These are phyloP conservation scores for Lasiodiplodia sp. DNA, from an alignment of 2,329 filamentous ascomycete species.

Conservation along the genomic window DNA sequence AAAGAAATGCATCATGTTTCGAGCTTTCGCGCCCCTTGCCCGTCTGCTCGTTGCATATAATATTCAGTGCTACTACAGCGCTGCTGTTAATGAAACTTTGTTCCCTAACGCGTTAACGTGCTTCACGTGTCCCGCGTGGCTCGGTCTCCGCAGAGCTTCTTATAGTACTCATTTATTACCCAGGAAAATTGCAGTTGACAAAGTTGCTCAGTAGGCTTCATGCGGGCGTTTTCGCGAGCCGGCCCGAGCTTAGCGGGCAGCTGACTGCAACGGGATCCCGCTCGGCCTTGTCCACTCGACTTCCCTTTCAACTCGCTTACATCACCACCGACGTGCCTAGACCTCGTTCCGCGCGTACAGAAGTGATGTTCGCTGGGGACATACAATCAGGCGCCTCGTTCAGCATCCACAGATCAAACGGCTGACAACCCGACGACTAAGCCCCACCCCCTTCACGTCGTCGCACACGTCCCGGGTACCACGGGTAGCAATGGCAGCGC, in stretches of 20 bases:
- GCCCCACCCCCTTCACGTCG: not conserved
- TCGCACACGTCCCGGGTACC: not conserved
- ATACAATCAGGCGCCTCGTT: not conserved
- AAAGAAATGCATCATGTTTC: conserved; percentile 19
- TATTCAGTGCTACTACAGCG: too few species aligned
- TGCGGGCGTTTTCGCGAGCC: not conserved
- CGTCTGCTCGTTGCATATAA: not conserved
- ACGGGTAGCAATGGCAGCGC: not conserved
- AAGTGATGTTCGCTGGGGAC: conserved; percentile 14
- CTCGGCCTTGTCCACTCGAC: conserved; percentile 8
- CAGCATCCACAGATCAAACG: conserved; percentile 2
- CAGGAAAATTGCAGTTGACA: not conserved
- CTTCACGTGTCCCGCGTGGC: too few species aligned
- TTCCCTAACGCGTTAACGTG: not conserved
- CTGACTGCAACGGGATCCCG: not conserved
- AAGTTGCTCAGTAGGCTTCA: not conserved
- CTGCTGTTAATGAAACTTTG: not conserved
- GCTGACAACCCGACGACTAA: not conserved
- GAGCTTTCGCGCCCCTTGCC: not conserved
- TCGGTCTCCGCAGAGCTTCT: too few species aligned
- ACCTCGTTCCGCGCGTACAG: not conserved
- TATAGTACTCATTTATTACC: too few species aligned
- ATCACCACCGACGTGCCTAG: conserved; percentile 16
- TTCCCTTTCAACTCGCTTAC: conserved; percentile 7
- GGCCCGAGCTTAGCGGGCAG: not conserved